Conservation (phyloP, 176 grass and related monocot genomes). For the Rhynchospora pubera region DNA sequence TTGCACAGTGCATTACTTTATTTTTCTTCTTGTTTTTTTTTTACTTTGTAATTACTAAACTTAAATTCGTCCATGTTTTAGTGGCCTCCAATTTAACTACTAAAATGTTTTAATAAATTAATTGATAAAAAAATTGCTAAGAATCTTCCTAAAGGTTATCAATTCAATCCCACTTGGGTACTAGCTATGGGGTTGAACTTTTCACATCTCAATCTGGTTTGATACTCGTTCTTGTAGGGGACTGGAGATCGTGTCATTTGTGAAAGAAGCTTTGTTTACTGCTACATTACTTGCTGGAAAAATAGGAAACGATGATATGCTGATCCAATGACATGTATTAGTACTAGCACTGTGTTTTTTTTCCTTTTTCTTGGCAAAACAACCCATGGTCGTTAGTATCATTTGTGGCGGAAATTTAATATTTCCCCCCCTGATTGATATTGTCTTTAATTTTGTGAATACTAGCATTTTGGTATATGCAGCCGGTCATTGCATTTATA, state of each 20-base stretch:
- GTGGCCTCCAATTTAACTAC: not conserved
- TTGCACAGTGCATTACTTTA: not conserved
- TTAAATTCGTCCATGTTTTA: too few species aligned
- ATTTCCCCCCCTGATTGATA: too few species aligned
- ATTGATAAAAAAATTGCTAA: not conserved
- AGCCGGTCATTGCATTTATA: too few species aligned
- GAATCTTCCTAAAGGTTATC: not conserved
- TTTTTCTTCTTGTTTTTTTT: not conserved
- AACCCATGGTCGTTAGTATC: too few species aligned
- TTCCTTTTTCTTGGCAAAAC: too few species aligned
- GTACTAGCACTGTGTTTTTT: not conserved
- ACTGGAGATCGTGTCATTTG: slow-evolving; percentile 49
- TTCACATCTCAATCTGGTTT: not conserved
- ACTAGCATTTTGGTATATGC: too few species aligned
- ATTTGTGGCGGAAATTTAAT: too few species aligned
- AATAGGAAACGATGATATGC: slow-evolving; percentile 11
- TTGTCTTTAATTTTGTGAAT: too few species aligned
- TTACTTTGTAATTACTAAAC: too few species aligned
- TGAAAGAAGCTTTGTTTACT: slow-evolving; percentile 69
- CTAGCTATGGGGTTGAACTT: not conserved
- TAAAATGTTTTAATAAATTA: not conserved
- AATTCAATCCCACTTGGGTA: not conserved
- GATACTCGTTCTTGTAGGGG: slow-evolving; percentile 22
- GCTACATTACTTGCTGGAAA: slow-evolving; percentile 38
- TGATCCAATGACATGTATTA: not conserved